phyloP scores from a whole-genome alignment of 192 early-diverging fungal genomes.

The Ramicandelaber brevisporus region DNA sequence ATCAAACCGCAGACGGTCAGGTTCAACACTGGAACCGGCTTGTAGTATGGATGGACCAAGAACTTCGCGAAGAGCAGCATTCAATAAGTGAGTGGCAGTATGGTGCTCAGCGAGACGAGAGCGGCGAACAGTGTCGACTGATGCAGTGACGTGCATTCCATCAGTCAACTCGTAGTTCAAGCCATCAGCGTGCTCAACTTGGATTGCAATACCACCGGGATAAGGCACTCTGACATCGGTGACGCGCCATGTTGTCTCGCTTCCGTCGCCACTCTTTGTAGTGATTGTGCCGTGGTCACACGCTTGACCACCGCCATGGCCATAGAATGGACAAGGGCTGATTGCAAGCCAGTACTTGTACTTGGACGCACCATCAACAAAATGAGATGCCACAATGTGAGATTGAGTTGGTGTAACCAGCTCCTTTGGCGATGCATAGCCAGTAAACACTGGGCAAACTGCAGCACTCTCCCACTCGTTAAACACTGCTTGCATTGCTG shows the following conservation, averaged over 20 bases:
- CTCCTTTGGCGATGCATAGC: no score
- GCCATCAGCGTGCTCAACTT: conserved; percentile 6
- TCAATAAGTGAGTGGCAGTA: conserved; percentile 26
- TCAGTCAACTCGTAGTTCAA: no score
- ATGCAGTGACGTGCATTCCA: conserved; percentile 10
- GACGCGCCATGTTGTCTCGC: conserved; percentile 13
- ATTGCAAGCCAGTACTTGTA: no score
- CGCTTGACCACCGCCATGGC: conserved; percentile 27
- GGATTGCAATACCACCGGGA: conserved; percentile 18
- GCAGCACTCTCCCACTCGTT: no score
- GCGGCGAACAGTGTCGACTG: conserved; percentile 14
- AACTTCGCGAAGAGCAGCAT: conserved; percentile 21
- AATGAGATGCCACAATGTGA: no score
- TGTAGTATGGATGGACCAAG: conserved; percentile 19
- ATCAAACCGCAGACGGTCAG: conserved; percentile 23
- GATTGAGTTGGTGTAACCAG: no score
- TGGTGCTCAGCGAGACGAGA: conserved; percentile 22
- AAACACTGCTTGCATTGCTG: no score
- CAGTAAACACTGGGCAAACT: no score
- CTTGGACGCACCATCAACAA: no score
- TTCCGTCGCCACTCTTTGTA: conserved; percentile 11
- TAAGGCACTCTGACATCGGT: conserved; percentile 20
- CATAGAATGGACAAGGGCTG: conserved; percentile 31
- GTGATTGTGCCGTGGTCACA: conserved; percentile 16
- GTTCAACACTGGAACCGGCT: conserved; percentile 23